These are phyloP conservation scores for Apophysomyces trapeziformis DNA, from an alignment of 371 early-diverging fungal species.

Conservation along the genomic window DNA sequence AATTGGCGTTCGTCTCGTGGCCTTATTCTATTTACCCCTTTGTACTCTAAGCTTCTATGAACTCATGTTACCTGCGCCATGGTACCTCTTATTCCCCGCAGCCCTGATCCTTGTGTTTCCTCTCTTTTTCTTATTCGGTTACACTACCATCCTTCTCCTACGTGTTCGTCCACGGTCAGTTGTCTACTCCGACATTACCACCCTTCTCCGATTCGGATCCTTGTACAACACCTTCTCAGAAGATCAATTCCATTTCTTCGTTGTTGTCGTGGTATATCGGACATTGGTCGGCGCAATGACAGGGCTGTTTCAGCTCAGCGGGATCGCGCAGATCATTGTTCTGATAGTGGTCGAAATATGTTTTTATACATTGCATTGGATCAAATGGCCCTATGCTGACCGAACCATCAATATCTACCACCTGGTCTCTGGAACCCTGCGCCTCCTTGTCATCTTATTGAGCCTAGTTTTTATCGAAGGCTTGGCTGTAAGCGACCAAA, in stretches of 20 bases:
- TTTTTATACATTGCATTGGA: slow-evolving; percentile 16
- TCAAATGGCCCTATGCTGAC: slow-evolving; percentile 40
- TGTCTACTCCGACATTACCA: slow-evolving; percentile 51
- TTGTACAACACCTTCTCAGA: slow-evolving; percentile 59
- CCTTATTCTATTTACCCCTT: slow-evolving; percentile 43
- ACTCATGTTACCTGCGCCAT: slow-evolving; percentile 43
- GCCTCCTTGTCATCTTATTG: slow-evolving; percentile 26
- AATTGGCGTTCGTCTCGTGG: slow-evolving; percentile 34
- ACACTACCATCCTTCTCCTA: slow-evolving; percentile 35
- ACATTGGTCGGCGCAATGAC: slow-evolving; percentile 41
- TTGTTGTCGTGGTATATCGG: slow-evolving; percentile 39
- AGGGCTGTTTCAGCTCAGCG: slow-evolving; percentile 39
- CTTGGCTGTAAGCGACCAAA: slow-evolving; percentile 15
- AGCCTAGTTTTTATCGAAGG: slow-evolving; percentile 33
- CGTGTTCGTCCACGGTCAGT: slow-evolving; percentile 43
- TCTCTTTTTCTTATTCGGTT: slow-evolving; percentile 39
- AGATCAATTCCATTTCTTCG: slow-evolving; percentile 51
- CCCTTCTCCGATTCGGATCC: slow-evolving; percentile 53
- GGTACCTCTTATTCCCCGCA: slow-evolving; percentile 35
- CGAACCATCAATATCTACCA: slow-evolving; percentile 34
- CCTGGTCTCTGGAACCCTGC: slow-evolving; percentile 27
- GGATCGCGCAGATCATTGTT: slow-evolving; percentile 42
- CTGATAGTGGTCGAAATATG: slow-evolving; percentile 32
- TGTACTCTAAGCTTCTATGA: slow-evolving; percentile 41
- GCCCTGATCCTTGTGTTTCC: slow-evolving; percentile 40